Conservation (phyloP, 1,284 basidiomycete genomes). For the Malassezia brasiliensis region DNA sequence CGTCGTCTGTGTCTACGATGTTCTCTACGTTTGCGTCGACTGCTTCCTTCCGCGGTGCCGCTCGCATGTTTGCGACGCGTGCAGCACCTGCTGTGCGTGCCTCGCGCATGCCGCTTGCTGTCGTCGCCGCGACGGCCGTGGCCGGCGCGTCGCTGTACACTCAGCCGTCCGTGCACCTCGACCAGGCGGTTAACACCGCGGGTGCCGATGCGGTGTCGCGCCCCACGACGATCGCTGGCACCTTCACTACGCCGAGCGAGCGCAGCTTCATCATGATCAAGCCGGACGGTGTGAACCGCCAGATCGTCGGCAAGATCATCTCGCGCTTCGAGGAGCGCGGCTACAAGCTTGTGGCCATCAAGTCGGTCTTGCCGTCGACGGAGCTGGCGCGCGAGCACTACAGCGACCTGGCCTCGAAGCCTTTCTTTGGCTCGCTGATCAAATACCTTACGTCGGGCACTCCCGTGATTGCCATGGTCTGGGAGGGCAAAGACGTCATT, state of each 20-base stretch:
- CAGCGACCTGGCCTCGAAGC: constrained; percentile 34
- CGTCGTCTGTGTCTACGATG: constrained; percentile 4
- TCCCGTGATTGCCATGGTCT: constrained; percentile 43
- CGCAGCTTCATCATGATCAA: constrained; percentile 50
- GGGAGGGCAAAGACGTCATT: constrained; percentile 45
- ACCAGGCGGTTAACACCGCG: constrained; percentile 14
- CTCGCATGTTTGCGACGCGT: constrained; percentile 28
- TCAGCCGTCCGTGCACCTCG: constrained; percentile 34
- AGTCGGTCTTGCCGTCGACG: constrained; percentile 41
- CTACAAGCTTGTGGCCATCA: constrained; percentile 45
- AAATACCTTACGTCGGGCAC: constrained; percentile 40
- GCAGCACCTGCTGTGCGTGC: constrained; percentile 11
- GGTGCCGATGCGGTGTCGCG: constrained; percentile 18
- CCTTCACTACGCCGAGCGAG: constrained; percentile 50
- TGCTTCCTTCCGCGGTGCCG: constrained; percentile 18
- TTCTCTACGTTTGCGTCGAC: constrained; percentile 10
- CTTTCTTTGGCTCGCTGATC: constrained; percentile 36
- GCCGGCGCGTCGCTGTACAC: constrained; percentile 25
- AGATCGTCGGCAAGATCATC: constrained; percentile 46
- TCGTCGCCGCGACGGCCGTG: constrained; percentile 24
- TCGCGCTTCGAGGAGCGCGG: constrained; percentile 42
- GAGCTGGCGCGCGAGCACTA: constrained; percentile 41
- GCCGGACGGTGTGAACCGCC: constrained; percentile 46
- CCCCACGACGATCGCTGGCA: constrained; percentile 51
- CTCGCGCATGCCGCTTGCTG: constrained; percentile 3